Percentiles rank a stretch among this genome's conserved stretches.
Conservation (phyloP, 441 rosid species). For the Dalechampia spathulata region DNA sequence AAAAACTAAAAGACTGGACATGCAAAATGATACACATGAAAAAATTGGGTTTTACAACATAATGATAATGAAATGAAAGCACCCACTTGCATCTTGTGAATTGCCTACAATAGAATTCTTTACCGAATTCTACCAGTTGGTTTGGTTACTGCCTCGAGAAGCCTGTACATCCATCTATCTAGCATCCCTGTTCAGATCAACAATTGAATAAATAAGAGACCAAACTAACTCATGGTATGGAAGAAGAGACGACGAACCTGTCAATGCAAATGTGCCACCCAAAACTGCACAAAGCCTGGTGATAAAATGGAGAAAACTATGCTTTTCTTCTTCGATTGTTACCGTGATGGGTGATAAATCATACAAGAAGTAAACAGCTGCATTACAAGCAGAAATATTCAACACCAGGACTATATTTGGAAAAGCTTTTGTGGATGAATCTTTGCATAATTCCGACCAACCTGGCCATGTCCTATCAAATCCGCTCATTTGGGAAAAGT, state of each 20-base stretch:
- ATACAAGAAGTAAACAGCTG: conserved; percentile 94
- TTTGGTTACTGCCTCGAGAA: conserved; percentile 53
- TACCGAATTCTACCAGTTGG: conserved; percentile 37
- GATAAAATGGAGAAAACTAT: conserved; percentile 85
- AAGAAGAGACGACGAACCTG: conserved; percentile 48
- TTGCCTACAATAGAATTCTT: too few species aligned
- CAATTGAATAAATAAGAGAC: not conserved
- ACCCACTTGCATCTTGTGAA: too few species aligned
- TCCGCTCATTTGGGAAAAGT: conserved; percentile 68
- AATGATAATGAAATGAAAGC: too few species aligned
- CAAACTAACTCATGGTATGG: not conserved
- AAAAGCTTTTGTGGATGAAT: too few species aligned
- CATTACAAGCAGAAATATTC: conserved; percentile 8
- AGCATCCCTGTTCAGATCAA: conserved; percentile 62
- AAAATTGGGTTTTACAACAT: too few species aligned
- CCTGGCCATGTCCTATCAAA: conserved; percentile 91
- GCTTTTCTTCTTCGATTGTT: conserved; percentile 86
- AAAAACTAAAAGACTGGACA: too few species aligned
- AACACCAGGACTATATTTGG: conserved; percentile 3
- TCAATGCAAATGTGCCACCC: conserved; percentile 95
- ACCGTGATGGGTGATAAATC: conserved; percentile 96
- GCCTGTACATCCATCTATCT: conserved; percentile 94
- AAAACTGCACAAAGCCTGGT: conserved; percentile 96
- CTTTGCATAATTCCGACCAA: conserved; percentile 25
- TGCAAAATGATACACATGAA: too few species aligned